Evolutionary conservation across 257 asterid genomes (phyloP).

Genomic region (Mentha longifolia): DNA sequence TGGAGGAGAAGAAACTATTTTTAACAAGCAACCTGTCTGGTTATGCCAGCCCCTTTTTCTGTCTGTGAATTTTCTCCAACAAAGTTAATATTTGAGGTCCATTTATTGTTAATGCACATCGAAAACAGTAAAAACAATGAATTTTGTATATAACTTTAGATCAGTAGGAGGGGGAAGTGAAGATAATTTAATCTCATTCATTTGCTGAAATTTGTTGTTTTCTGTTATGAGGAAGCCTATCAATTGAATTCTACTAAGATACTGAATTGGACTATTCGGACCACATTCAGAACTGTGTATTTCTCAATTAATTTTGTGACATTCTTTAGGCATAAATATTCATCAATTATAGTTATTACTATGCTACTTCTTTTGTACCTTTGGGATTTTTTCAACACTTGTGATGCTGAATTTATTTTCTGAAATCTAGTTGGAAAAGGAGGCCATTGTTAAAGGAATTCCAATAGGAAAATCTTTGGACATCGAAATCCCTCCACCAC

Average conservation of each 20-base stretch:
- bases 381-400: slow-evolving; percentile 14
- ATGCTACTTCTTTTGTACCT: slow-evolving; percentile 27
- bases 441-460: slow-evolving; percentile 80
- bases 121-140: background rate
- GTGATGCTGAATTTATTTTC: slow-evolving; percentile 27
- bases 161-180: slow-evolving; percentile 1
- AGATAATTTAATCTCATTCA: background rate
- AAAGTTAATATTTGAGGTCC: background rate
- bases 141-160: background rate
- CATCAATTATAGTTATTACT: slow-evolving; percentile 31
- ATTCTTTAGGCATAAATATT: slow-evolving; percentile 11
- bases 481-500: slow-evolving; percentile 98
- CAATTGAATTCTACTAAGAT: slow-evolving; percentile 15
- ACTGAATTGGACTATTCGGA: slow-evolving; percentile 11
- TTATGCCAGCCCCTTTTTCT: slow-evolving; percentile 23
- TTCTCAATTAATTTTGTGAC: slow-evolving; percentile 7
- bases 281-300: slow-evolving; percentile 9
- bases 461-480: slow-evolving; percentile 74
- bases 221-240: slow-evolving; percentile 22
- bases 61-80: slow-evolving; percentile 5
- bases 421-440: slow-evolving; percentile 84
- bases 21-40: slow-evolving; percentile 20
- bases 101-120: slow-evolving; percentile 17
- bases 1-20: slow-evolving; percentile 12
- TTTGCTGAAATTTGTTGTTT: background rate